phyloP scores from a whole-genome alignment of 768 basidiomycete species.

The Trametes sanguinea region DNA sequence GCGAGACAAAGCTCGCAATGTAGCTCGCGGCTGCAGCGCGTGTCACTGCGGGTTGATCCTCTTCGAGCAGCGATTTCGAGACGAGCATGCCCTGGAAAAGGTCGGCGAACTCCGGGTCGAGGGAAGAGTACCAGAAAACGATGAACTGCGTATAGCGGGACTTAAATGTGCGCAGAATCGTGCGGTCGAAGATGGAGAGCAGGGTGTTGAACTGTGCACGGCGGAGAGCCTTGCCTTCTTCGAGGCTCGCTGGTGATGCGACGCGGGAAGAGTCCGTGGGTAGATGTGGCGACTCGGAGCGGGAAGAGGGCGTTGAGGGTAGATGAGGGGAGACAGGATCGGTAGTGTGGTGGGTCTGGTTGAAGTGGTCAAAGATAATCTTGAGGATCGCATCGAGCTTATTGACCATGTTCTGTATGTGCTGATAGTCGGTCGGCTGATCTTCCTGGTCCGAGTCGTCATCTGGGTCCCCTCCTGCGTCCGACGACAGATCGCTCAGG shows the following conservation, averaged over 20 bases:
- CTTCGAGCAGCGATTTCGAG: slow-evolving; percentile 74
- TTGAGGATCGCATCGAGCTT: slow-evolving; percentile 90
- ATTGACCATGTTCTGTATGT: slow-evolving; percentile 83
- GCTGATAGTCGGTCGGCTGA: slow-evolving; percentile 58
- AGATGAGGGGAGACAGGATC: slow-evolving; percentile 25
- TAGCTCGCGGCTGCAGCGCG: slow-evolving; percentile 94
- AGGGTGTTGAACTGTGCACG: slow-evolving; percentile 81
- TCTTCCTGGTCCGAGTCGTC: slow-evolving; percentile 42
- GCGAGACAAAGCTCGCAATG: slow-evolving; percentile 88
- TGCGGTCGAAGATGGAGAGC: slow-evolving; percentile 90
- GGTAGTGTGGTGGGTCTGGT: slow-evolving; percentile 43
- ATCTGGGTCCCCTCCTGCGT: slow-evolving; percentile 54
- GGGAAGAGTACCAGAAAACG: slow-evolving; percentile 92
- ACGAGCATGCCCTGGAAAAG: slow-evolving; percentile 95
- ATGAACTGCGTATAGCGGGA: slow-evolving; percentile 98
- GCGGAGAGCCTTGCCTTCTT: slow-evolving; percentile 42
- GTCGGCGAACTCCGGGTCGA: slow-evolving; percentile 86
- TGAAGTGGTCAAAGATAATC: slow-evolving; percentile 84
- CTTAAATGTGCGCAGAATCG: slow-evolving; percentile 93
- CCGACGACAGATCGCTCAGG: slow-evolving; percentile 78
- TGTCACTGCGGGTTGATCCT: slow-evolving; percentile 64
- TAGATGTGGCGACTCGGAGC: slow-evolving; percentile 26
- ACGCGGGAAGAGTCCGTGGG: slow-evolving; percentile 28
- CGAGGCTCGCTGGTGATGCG: slow-evolving; percentile 27
- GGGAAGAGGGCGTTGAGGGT: slow-evolving; percentile 33